Percentiles rank a stretch among this genome's conserved stretches.
These are phyloP conservation scores for Corchorus capsularis DNA, from an alignment of 345 rosid genomes.

Conservation along the genomic window DNA sequence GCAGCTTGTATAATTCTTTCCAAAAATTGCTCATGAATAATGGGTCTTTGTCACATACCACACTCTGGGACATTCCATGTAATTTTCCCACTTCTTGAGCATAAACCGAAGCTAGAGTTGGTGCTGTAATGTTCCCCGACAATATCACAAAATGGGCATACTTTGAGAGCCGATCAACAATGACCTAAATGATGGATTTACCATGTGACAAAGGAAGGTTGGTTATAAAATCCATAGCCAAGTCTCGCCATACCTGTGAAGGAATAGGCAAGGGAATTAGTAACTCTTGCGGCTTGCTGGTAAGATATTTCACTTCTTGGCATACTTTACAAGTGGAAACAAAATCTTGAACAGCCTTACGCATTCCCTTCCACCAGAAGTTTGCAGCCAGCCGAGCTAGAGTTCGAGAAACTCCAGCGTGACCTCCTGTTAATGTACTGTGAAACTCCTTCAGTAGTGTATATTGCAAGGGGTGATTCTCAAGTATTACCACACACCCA, in stretches of 20 bases:
- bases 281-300: background rate
- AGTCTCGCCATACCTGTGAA: background rate
- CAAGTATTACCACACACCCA: no score
- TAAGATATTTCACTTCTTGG: background rate
- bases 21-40: background rate
- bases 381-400: no score
- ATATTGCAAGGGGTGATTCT: no score
- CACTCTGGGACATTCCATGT: background rate
- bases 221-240: conserved; percentile 1
- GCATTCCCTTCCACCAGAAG: no score
- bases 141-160: background rate
- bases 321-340: background rate
- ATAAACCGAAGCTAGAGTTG: background rate
- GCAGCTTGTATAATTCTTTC: background rate
- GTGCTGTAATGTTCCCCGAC: background rate
- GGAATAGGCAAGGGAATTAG: background rate
- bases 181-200: background rate
- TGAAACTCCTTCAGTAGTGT: no score
- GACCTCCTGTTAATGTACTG: no score
- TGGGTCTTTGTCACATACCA: background rate
- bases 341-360: no score
- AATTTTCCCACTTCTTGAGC: background rate
- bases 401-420: no score
- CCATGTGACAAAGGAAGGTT: background rate
- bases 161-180: background rate